Base-by-base conservation (phyloP, 2,329 filamentous ascomycete genomes). In the Stagonosporopsis cucurbitacearum region DNA sequence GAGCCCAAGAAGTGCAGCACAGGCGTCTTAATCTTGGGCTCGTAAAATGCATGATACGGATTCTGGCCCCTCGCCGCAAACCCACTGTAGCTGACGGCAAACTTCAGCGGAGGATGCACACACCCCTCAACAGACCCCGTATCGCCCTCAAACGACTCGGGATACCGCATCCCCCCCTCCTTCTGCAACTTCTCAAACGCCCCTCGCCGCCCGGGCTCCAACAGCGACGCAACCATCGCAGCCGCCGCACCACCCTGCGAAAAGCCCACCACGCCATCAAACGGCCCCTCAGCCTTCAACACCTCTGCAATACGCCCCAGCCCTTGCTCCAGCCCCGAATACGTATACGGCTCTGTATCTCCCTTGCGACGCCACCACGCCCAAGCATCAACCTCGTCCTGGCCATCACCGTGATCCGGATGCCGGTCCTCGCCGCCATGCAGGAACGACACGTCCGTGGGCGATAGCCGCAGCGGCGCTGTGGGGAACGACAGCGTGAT, bases 1-100 rank as follows among this genome's bases (percentile, higher is more conserved):
- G 86, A 88, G 1, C 94, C 94, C 23, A 96, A 74, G 64, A 92
- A 89, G 78, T 96, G 92, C 76, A 96, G 73, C 59, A 90, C 86
- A 0, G 91, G 90, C 57, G 93, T 96, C 59, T 72, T 75, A 56
- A 97, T 88, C 71, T 84, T 82, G 15, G 91, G 91, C 64, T 91
- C 84, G 71, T 91, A 96, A 58, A 91, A 87, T 48, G 85, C 90
- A 35, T 74, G 73, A 71, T 96, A 87, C 37, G 84, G 76, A 15
- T 80, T 75, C 33, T 86, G 83, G 2, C 84, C 74, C n/a, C 61
- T 79, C 0, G 90, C 86, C 32, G 80, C 84, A 72, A 96, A 96
- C 0, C 92, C 92, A 17, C 86, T 89, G 75, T 96, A 96, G 4
- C 82, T 81, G 1, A 93, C 82, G 1, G 86, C 88, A 67, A 96